Evolutionary conservation across 192 early-diverging fungal genomes (phyloP), one percentile per base, ranked within the genome.

Genomic region (Umbelopsis sp.): DNA sequence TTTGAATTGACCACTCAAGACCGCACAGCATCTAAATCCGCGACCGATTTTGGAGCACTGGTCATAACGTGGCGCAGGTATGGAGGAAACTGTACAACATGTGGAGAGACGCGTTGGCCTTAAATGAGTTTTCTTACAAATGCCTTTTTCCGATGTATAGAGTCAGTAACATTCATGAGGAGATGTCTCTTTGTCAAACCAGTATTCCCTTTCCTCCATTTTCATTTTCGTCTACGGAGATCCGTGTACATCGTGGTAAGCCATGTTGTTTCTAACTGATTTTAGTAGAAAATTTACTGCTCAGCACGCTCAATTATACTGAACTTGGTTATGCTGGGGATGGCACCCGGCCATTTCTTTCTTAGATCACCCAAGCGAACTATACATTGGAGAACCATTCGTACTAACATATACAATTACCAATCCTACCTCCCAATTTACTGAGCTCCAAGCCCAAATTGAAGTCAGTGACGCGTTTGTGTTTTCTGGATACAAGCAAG

Each of bases 401-500:
- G 86, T 85, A 0, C 73, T 91, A 10, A 49, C 77, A 10, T 91
- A 93, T 73, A 76, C 59, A 11, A 72, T 95, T 44, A 74, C 90
- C 50, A 95, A 95, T 53, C 75, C 85, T 0, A 84, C 89, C 12
- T 26, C 82, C 24, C 73, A 74, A 24, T 31, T 88, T 4, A 76
- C 81, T 5, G 87, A 92, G 67, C 77, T 93, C 11, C 65, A 80
- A 14, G 82, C 86, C 43, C 67, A 81, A 4, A 83, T 92, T 11
- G 92, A 93, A 68, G 71, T 87, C 0, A 80, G 86, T 11, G 93
- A 95, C 17, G 83, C 83, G 20, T 94, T 93, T 80, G 90, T 93
- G 1, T 93, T 91, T 73, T 80, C 89, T 11, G 93, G 93, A 21
- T 86, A 85, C 25, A 92, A 91, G 77, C 88, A 88, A 53, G 72